Conservation (phyloP, 1,284 basidiomycete species). For the Fomitopsis schrenkii region DNA sequence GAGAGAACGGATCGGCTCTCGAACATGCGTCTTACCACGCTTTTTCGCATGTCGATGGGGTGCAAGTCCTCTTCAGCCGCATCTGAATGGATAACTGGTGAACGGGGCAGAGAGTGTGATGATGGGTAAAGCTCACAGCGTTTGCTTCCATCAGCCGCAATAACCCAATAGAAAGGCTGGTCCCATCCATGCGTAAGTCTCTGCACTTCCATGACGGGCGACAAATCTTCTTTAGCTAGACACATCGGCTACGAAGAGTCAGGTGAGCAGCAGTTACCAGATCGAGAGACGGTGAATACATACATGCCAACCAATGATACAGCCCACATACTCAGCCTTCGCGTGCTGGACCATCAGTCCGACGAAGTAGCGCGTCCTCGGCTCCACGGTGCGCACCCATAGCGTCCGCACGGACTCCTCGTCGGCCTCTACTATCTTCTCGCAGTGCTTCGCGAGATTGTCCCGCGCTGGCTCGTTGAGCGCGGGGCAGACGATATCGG, state of each 20-base stretch:
- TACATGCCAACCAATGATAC: slow-evolving; percentile 54
- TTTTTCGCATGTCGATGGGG: slow-evolving; percentile 14
- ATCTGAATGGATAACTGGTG: slow-evolving; percentile 16
- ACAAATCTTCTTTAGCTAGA: slow-evolving; percentile 40
- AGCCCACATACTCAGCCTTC: slow-evolving; percentile 40
- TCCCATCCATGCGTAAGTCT: slow-evolving; percentile 35
- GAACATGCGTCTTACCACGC: slow-evolving; percentile 18
- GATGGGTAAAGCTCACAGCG: slow-evolving; percentile 32
- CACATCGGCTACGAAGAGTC: slow-evolving; percentile 34
- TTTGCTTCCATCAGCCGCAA: slow-evolving; percentile 34
- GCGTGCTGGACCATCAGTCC: slow-evolving; percentile 49
- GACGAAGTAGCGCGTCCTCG: slow-evolving; percentile 36
- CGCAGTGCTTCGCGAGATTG: slow-evolving; percentile 14
- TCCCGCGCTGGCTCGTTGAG: background rate
- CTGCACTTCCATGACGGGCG: slow-evolving; percentile 40
- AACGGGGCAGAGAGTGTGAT: background rate
- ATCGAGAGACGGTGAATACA: slow-evolving; percentile 13
- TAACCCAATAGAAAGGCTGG: slow-evolving; percentile 51
- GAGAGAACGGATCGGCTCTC: slow-evolving; percentile 17
- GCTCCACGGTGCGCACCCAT: slow-evolving; percentile 22
- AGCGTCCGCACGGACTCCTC: slow-evolving; percentile 25
- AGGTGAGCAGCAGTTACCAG: background rate
- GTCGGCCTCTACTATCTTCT: slow-evolving; percentile 28
- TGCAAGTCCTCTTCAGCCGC: slow-evolving; percentile 32
- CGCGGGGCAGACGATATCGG: slow-evolving; percentile 7